Evolutionary conservation across 2,329 filamentous ascomycete species (phyloP).

Genomic region (Gaeumannomyces sp.): DNA sequence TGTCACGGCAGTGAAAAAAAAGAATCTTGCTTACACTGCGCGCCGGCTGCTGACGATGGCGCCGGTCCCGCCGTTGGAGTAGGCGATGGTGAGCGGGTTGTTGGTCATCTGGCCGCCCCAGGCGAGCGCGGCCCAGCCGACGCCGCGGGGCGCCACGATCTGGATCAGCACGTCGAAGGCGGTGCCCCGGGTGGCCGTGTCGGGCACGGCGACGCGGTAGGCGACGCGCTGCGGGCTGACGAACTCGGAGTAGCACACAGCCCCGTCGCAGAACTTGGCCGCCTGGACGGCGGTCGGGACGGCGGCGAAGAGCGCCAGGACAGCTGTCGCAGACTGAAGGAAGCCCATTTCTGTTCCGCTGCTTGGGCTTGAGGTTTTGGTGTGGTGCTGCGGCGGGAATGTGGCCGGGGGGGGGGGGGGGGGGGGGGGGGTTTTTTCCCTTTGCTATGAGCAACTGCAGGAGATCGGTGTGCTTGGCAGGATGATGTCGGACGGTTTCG

Average conservation of each 20-base stretch:
- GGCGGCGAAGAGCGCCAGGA: constrained; percentile 14
- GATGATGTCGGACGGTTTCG: too few species aligned
- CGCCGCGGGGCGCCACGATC: constrained; percentile 31
- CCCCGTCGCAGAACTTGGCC: constrained; percentile 24
- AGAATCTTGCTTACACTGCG: constrained; percentile 26
- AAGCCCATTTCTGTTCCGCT: constrained; percentile 17
- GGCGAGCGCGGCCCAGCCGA: constrained; percentile 34
- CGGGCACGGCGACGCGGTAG: constrained; percentile 24
- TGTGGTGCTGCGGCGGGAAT: too few species aligned
- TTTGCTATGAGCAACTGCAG: not conserved
- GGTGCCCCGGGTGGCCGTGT: constrained; percentile 21
- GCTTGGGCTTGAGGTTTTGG: too few species aligned
- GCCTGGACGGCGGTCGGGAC: constrained; percentile 11
- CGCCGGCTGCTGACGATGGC: constrained; percentile 32
- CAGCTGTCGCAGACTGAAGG: constrained; percentile 16
- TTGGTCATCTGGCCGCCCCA: constrained; percentile 37
- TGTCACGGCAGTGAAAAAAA: too few species aligned
- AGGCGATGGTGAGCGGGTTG: constrained; percentile 33
- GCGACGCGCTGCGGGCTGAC: constrained; percentile 20
- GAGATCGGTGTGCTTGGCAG: too few species aligned
- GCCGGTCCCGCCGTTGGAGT: constrained; percentile 27
- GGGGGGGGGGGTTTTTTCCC: too few species aligned
- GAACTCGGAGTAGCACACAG: constrained; percentile 25
- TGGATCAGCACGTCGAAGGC: constrained; percentile 32
- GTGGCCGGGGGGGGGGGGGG: too few species aligned